Conservation (phyloP, 116 monocot genomes). For the Papilionanthe hybrid region DNA sequence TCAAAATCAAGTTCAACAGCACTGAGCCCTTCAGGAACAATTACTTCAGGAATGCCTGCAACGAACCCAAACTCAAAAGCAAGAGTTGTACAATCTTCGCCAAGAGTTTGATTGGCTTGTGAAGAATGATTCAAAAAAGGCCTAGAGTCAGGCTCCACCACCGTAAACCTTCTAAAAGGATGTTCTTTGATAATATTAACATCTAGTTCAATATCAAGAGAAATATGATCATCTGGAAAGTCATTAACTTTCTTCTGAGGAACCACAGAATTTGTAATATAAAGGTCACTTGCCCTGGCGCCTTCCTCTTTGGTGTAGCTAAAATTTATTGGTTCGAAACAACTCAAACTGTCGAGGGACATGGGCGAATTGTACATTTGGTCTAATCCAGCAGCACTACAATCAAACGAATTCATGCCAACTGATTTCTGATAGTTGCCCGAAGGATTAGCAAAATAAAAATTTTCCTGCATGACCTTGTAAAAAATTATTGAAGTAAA, state of each 20-base stretch:
- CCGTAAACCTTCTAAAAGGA: not conserved
- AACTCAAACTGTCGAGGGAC: not conserved
- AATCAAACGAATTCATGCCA: not conserved
- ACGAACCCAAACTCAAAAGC: not conserved
- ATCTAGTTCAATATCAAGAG: constrained; percentile 4
- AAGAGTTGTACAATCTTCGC: not conserved
- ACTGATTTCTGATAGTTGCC: not conserved
- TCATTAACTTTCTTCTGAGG: constrained; percentile 11
- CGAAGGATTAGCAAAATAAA: not conserved
- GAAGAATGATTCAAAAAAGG: not conserved
- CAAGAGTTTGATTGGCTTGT: not conserved
- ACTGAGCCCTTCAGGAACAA: not conserved
- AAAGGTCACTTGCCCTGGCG: not conserved
- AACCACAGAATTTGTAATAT: not conserved
- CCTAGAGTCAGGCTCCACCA: not conserved
- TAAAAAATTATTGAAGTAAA: not conserved
- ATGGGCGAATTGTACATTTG: constrained; percentile 3
- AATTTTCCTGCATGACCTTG: constrained; percentile 12
- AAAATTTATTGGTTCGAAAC: not conserved
- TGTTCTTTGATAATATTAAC: not conserved
- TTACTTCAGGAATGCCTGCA: not conserved
- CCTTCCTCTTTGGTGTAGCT: not conserved
- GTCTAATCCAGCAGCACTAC: constrained; percentile 5
- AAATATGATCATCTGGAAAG: constrained; percentile 1
- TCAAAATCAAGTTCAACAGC: constrained; percentile 3